Base-by-base conservation (phyloP, 2,329 filamentous ascomycete species). In the Coleophoma eucalyptorum region DNA sequence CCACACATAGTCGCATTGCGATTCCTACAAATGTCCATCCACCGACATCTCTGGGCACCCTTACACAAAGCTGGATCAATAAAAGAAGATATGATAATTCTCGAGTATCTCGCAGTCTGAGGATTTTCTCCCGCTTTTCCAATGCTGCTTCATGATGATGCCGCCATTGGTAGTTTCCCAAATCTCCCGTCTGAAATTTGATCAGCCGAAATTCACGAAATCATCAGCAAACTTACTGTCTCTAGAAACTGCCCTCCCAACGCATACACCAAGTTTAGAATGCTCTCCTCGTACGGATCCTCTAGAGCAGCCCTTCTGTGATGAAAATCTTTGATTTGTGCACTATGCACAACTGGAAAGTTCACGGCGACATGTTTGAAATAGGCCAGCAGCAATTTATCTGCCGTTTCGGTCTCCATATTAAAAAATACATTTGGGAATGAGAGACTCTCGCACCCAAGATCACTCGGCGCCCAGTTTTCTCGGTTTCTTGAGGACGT, bases 1-100 rank as follows among this genome's bases (percentile, higher is more conserved):
- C 75, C 45, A 77, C 74, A 44, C 72, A 72, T n/a, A 72, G 76
- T 35, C 74, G 71, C 74, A 78, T 78, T 3, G 74, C 75, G 20
- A 78, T 67, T 12, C 75, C 75, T 37, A 45, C n/a, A 26, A 48
- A 50, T 40, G 47, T 46, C 50, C 51, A 54, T n/a, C 44, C 44
- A 10, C 48, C 51, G n/a, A 49, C 48, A 49, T 54, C 38, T 46
- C 48, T 50, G 0, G 51, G 48, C 26, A 48, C 38, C 20, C 51
- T 41, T 5, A 51, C n/a, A 37, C 44, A 50, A 33, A 50, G 34
- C 26, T 48, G 45, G 5, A 33, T 40, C 21, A 50, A 19, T 31
- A 54, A 35, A 16, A 54, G 40, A 6, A 54, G 46, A 41, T 48
- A 50, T 13, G 41, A 49, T 4, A 50, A 33, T 11, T 48, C 46